Evolutionary conservation across 2,329 filamentous ascomycete genomes (phyloP).

Genomic region (Microsporum canis): DNA sequence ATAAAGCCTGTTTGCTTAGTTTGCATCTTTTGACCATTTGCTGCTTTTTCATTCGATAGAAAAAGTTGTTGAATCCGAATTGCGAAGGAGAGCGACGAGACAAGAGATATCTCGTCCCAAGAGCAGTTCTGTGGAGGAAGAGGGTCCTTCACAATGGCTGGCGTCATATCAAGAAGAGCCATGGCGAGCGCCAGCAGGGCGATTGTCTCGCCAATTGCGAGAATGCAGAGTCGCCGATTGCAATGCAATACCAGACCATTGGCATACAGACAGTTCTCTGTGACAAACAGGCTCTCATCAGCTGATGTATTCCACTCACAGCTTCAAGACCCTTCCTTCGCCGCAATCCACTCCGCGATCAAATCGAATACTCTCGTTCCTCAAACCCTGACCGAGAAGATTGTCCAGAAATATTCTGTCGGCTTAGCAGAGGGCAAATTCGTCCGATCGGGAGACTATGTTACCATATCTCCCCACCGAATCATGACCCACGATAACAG

Average conservation of each 20-base stretch:
- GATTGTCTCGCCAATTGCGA: neutral
- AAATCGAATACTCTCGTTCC: constrained; percentile 32
- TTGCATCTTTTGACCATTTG: constrained; percentile 8
- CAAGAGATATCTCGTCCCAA: neutral
- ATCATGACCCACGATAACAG: constrained; percentile 86
- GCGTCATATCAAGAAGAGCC: constrained; percentile 3
- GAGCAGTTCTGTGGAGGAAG: neutral
- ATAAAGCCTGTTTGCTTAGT: constrained; percentile 8
- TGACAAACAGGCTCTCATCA: constrained; percentile 6
- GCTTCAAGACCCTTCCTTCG: constrained; percentile 13
- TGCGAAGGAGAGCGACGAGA: neutral
- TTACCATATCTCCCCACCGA: constrained; percentile 58
- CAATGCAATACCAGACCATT: neutral
- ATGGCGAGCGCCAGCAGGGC: constrained; percentile 2
- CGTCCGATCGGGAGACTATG: constrained; percentile 72
- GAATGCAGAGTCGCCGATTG: constrained; percentile 5
- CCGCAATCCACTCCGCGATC: constrained; percentile 13
- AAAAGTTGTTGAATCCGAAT: neutral
- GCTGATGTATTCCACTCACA: constrained; percentile 14
- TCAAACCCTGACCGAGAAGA: constrained; percentile 86
- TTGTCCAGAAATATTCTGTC: constrained; percentile 71
- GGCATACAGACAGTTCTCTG: constrained; percentile 9
- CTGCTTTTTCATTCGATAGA: neutral
- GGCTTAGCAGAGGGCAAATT: constrained; percentile 63
- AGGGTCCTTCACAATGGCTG: neutral